Base-by-base conservation (phyloP, 2,329 filamentous ascomycete genomes). In the Fusarium sp. region DNA sequence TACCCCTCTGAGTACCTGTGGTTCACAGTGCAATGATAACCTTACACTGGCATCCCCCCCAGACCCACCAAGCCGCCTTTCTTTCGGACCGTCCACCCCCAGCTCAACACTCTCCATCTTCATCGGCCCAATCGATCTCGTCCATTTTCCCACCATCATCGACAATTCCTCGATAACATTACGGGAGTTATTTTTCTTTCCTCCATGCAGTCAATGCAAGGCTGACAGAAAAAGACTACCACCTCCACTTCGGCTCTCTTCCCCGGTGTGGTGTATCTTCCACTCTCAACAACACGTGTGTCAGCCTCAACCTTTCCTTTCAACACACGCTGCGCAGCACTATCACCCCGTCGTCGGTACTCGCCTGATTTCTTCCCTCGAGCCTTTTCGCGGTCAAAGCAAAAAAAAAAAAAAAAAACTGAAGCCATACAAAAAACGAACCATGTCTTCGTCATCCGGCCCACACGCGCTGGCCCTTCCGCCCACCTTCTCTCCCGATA, bases 401-500 rank as follows among this genome's bases (percentile, higher is more conserved):
- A 72, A 60, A 9, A 42, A 42, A 46, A 40, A 42, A 38, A 72
- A 60, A 9, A 42, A 42, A 46, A 40, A 42, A 38, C 63, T 33
- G 59, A 63, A 51, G 46, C 57, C 57, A 67, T 64, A 64, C 3
- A 55, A 56, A 64, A 56, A 64, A 64, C 65, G 60, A 65, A 71
- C 62, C 56, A 78, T 78, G 76, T 55, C 76, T 62, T 69, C 79
- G 79, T 83, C 84, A 53, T 67, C 74, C 33, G 62, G 68, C 42
- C 77, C 83, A 56, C 85, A 83, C 78, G 85, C 83, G 24, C 85
- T 88, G 79, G 84, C 85, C 71, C 84, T 89, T 67, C 88, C 92
- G 35, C 84, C 89, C 4, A 90, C 92, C 64, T 92, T 96, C 71
- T 89, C 93, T 58, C 93, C 95, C 31, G 92, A 95, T 82, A 91